Evolutionary conservation across 2,329 filamentous ascomycete species (phyloP), one percentile per base, ranked within the genome.

Genomic region (Ophiognomonia clavigignenti-juglandacearum): DNA sequence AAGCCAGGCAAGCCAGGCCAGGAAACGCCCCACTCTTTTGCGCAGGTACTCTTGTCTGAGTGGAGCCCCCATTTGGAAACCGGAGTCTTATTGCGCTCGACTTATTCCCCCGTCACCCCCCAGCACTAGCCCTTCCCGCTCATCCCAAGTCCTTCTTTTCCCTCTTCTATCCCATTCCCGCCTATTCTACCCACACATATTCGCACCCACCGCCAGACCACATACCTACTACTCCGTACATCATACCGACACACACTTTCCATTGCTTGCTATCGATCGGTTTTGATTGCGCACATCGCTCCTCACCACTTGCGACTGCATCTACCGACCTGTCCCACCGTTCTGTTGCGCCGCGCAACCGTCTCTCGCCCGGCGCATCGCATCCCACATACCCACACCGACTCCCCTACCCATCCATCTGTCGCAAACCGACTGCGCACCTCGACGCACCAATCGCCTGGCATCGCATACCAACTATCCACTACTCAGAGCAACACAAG

Each of bases 81-180:
- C 6, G 24, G 24, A 45, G 40, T 41, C 47, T 45, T 48, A 48
- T 48, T 45, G 45, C 39, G 32, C 37, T 27, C 41, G 45, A 51
- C 49, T 45, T 51, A 51, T 48, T 51, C 45, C 37, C 48, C 27
- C 48, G 26, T 22, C n/a, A 29, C 40, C 40, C 34, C 34, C 26
- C 8, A 24, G 41, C 47, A n/a, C 41, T 48, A 51, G 49, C 45
- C 49, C 38, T 42, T 51, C 49, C 49, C 49, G 41, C 49, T 27
- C 49, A 27, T 45, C 45, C 34, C 49, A 45, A 48, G 49, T 51
- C 47, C 38, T 40, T 40, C 39, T 26, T 26, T 26, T 10, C 24
- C n/a, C n/a, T n/a, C 40, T 47, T 24, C 45, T 36, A 20, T 32
- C 31, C 42, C 43, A 44, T 39, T 26, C 42, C 42, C 20, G 23